Conservation (phyloP, 2,329 filamentous ascomycete species). For the Neophaeococcomyces aloes region DNA sequence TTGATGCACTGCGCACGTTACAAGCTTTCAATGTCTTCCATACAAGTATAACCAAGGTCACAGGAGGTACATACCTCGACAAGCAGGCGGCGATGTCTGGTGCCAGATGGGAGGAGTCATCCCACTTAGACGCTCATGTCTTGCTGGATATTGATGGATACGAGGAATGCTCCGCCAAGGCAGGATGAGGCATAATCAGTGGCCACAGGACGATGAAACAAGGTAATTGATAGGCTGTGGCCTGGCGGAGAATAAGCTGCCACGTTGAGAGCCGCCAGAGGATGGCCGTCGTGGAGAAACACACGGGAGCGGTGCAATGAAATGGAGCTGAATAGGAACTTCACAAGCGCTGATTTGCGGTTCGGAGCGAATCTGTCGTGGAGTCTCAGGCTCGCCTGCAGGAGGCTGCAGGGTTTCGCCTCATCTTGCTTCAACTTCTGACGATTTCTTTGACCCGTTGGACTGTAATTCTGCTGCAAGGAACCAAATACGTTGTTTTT, state of each 20-base stretch:
- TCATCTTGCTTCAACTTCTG: conserved; percentile 3
- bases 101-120: not conserved
- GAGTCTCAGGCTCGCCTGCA: conserved; percentile 1
- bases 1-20: too few species aligned
- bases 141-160: not conserved
- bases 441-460: not conserved
- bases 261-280: conserved; percentile 5
- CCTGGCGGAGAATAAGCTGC: not conserved
- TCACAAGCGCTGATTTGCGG: conserved; percentile 2
- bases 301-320: not conserved
- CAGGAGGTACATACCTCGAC: too few species aligned
- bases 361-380: conserved; percentile 4
- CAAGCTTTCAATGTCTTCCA: not conserved
- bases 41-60: too few species aligned
- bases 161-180: not conserved
- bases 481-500: too few species aligned
- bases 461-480: not conserved
- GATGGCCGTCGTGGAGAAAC: not conserved
- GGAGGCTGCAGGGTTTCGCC: conserved; percentile 1
- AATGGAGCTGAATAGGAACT: not conserved
- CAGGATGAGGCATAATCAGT: conserved; percentile 7
- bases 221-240: not conserved
- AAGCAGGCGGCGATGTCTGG: conserved; percentile 2
- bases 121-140: not conserved
- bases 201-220: conserved; percentile 1